Percentiles rank a stretch among this genome's conserved stretches.
phyloP scores from a whole-genome alignment of 2,329 filamentous ascomycete species.

The Dothiorella sarmentorum region DNA sequence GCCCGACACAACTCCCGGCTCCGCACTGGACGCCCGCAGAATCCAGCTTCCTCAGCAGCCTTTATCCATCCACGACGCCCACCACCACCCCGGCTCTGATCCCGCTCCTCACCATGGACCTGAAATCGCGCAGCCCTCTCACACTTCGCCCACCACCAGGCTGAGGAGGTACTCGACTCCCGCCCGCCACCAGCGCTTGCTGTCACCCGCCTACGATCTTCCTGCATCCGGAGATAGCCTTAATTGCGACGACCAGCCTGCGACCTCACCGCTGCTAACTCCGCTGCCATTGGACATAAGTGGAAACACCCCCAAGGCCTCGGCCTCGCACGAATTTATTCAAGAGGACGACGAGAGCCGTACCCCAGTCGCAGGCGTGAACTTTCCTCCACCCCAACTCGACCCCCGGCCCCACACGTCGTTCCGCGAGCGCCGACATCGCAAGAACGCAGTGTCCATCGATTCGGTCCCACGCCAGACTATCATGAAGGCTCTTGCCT shows the following conservation, averaged over 20 bases:
- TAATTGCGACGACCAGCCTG: slow-evolving; percentile 1
- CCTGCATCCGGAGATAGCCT: slow-evolving; percentile 17
- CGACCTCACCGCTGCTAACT: slow-evolving; percentile 12
- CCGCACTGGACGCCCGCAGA: neutral
- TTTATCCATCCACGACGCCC: slow-evolving; percentile 8
- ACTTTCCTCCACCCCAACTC: neutral
- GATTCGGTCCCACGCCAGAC: slow-evolving; percentile 74
- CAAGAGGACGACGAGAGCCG: neutral
- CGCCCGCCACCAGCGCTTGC: neutral
- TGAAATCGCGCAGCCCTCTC: neutral
- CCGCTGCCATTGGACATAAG: slow-evolving; percentile 10
- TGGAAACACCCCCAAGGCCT: slow-evolving; percentile 4
- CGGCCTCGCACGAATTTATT: neutral
- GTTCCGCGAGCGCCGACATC: slow-evolving; percentile 39
- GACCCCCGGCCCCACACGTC: slow-evolving; percentile 21
- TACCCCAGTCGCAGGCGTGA: slow-evolving; percentile 10
- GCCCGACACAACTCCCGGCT: slow-evolving; percentile 5
- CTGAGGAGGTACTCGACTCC: slow-evolving; percentile 11
- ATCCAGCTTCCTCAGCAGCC: neutral
- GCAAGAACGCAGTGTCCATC: slow-evolving; percentile 50
- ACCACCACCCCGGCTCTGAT: neutral
- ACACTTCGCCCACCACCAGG: neutral
- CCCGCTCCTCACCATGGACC: neutral
- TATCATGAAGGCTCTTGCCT: slow-evolving; percentile 76
- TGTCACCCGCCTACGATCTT: neutral